Conservation (phyloP, 106 monocot genomes). For the Dioscorea zingiberensis region DNA sequence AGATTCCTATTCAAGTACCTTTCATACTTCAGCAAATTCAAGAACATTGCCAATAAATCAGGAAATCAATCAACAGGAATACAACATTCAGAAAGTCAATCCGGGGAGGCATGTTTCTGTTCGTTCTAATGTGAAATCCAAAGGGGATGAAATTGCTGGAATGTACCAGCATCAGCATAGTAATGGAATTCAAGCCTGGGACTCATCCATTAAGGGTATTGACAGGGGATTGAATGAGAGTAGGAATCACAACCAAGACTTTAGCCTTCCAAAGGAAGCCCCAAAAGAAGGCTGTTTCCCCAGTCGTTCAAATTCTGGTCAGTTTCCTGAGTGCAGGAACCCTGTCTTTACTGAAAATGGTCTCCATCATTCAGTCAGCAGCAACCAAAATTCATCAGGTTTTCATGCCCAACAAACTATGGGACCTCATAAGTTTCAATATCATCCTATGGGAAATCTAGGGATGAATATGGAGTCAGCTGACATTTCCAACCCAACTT, state of each 20-base stretch:
- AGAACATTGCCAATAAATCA: slow-evolving; percentile 23
- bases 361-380: slow-evolving; percentile 17
- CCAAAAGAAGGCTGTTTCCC: slow-evolving; percentile 24
- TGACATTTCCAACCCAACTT: slow-evolving; percentile 7
- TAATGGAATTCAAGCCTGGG: slow-evolving; percentile 26
- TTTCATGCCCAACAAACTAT: slow-evolving; percentile 26
- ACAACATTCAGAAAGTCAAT: slow-evolving; percentile 9
- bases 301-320: slow-evolving; percentile 18
- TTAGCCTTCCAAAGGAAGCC: slow-evolving; percentile 18
- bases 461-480: slow-evolving; percentile 26
- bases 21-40: slow-evolving; percentile 16
- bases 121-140: slow-evolving; percentile 13
- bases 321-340: slow-evolving; percentile 15
- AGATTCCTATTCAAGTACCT: slow-evolving; percentile 7
- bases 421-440: slow-evolving; percentile 36
- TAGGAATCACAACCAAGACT: slow-evolving; percentile 7
- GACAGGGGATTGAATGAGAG: slow-evolving; percentile 27
- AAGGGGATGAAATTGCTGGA: slow-evolving; percentile 5
- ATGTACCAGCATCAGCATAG: slow-evolving; percentile 14
- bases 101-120: slow-evolving; percentile 15
- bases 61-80: slow-evolving; percentile 29
- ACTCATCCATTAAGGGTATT: slow-evolving; percentile 19
- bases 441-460: slow-evolving; percentile 45
- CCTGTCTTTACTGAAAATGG: slow-evolving; percentile 17
- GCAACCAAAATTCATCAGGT: slow-evolving; percentile 14